Evolutionary conservation across 2,329 filamentous ascomycete species (phyloP), one percentile per base, ranked within the genome.

Genomic region (Paraphaeosphaeria minitans): DNA sequence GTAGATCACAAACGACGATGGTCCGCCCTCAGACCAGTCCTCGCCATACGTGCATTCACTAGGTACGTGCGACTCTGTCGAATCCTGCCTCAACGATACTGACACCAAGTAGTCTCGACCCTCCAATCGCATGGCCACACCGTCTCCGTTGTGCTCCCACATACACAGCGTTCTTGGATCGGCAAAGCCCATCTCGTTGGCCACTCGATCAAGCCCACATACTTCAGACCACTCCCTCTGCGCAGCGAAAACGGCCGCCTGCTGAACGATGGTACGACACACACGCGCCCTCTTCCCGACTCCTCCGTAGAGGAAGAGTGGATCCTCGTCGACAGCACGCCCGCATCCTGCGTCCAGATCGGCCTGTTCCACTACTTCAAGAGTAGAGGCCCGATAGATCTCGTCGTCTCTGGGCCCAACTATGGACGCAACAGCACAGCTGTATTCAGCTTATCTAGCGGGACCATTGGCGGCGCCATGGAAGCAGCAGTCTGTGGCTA

Each of bases 181-280:
- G 93, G 93, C 69, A 99, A 99, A 82, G 95, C 95, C 2, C 95
- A 98, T 78, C 91, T 98, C 72, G 93, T 98, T 69, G 93, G 93
- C 57, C 89, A 94, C 75, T 90, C 91, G 10, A 86, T 96, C 61
- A 92, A 89, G 74, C 93, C 93, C 9, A 84, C 86, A 29, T 97
- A 96, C 81, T 97, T 93, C 81, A 89, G 89, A 1, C 87, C 87
- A 0, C 84, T 83, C 13, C 85, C 84, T 2, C 79, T 88, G 1
- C 78, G 87, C 6, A 71, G 62, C 10, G 55, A 65, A 14, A 69
- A 72, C 59, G 73, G 72, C 54, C 65, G 68, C 57, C 65, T 76
- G 60, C 63, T 66, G 33, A 79, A 81, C 69, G 72, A 73, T 53
- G 77, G 75, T 60, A 72, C 68, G 22, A 77, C 70, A 1, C 71